Evolutionary conservation across 2,329 filamentous ascomycete species (phyloP), one percentile per base, ranked within the genome.

Genomic region (Ophiobolus disseminans): DNA sequence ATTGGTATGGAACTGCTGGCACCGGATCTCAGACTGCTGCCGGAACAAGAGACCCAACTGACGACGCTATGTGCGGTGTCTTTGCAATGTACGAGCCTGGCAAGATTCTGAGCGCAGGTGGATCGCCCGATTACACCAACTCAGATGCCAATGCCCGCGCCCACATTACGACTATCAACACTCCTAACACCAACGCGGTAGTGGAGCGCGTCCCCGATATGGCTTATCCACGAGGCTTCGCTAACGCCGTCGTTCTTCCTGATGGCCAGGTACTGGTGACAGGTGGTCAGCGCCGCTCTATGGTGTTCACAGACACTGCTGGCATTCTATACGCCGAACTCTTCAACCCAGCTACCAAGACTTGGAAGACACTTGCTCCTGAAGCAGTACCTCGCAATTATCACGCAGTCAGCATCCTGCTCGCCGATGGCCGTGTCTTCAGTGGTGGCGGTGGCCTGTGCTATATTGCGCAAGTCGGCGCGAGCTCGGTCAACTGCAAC

Each of bases 21-120:
- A 55, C 50, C 3, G 62, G 62, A 19, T 49, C 47, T 16, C 57
- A 61, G 40, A 21, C 35, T 1, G 30, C 60, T 20, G 62, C 62
- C 14, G 62, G 62, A 21, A 58, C 47, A 14, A 40, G 62, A 16
- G 62, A 63, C 28, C 34, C 48, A 3, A 48, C 53, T 17, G 53
- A 50, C 13, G 57, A 63, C 32, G 53, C 60, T 7, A 65, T 65
- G 62, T 62, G 59, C 40, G 60, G 60, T 25, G 51, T 57, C 25
- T 63, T 59, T 22, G 60, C 58, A 28, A 64, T 65, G 60, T 65
- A 63, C 19, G 62, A 65, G 48, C 54, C 62, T 26, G 62, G 60
- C 13, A 64, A 65, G 22, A 63, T 65, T 23, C 40, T 65, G 16
- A 61, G 45, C 40, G 62, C 62, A 21, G 62, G 60, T 17, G 62